Evolutionary conservation across 179 eudicot genomes (phyloP).

Genomic region (Vitellaria paradoxa): DNA sequence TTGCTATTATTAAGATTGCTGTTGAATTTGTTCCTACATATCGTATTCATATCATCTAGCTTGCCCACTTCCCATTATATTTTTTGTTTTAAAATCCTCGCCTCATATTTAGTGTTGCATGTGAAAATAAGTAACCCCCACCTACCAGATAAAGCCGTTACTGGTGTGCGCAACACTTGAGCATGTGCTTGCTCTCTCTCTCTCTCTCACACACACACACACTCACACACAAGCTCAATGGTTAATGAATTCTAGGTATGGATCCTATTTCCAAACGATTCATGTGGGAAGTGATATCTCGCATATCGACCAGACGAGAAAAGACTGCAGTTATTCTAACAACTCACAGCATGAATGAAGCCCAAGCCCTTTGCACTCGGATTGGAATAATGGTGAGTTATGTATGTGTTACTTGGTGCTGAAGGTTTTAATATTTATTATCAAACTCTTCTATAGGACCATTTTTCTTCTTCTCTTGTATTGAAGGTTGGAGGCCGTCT

Average conservation of each 20-base stretch:
- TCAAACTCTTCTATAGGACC: not conserved
- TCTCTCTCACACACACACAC: too few relatives aligned
- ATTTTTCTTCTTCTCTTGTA: conserved; percentile 1
- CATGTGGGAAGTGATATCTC: conserved; percentile 99
- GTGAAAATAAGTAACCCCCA: not conserved
- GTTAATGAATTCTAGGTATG: conserved; percentile 60
- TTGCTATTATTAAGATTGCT: too few relatives aligned
- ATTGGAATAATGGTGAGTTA: conserved; percentile 88
- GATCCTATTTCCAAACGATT: conserved; percentile 98
- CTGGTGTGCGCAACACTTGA: not conserved
- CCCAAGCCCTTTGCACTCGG: conserved; percentile 96
- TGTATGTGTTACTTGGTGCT: conserved; percentile 10
- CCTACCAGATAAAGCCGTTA: not conserved
- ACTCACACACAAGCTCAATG: not conserved
- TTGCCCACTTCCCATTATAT: too few relatives aligned
- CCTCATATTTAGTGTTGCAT: not conserved
- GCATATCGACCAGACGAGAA: conserved; percentile 89
- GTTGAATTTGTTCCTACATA: too few relatives aligned
- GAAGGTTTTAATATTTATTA: not conserved
- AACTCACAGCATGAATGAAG: conserved; percentile 99
- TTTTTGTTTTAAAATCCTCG: not conserved
- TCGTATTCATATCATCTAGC: too few relatives aligned
- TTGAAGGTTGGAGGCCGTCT: conserved; percentile 85
- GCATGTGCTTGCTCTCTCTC: too few relatives aligned
- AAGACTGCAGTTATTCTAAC: conserved; percentile 96